Base-by-base conservation (phyloP, 495 filamentous ascomycete genomes). In the Diplogelasinospora grovesii region DNA sequence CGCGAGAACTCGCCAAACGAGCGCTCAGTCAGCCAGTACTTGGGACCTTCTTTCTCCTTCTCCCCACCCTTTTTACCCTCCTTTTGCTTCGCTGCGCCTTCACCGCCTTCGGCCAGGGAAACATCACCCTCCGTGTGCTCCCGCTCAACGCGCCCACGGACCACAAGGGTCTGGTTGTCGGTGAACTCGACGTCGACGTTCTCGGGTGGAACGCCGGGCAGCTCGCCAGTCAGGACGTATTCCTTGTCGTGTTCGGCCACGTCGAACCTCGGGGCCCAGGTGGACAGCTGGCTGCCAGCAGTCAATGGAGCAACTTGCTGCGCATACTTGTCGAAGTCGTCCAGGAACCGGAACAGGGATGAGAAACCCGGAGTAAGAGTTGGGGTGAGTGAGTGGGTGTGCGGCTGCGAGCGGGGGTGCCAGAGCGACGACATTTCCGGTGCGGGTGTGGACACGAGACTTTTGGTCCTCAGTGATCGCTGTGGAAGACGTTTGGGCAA, bases 221-320 rank as follows among this genome's bases (percentile, higher is more conserved):
- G 75, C 59, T 97, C 90, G 50, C 89, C 89, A 50, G 93, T 82
- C 3, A 97, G 79, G 41, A 83, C 71, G 60, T 90, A 97, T 42
- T 59, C 60, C 11, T 80, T 62, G 11, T 74, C 69, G 3, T 69
- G 58, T 65, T 95, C 88, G 45, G 74, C 71, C 28, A 95, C 73
- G 56, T 96, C 90, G 65, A 96, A 95, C 49, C 78, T 55, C 46
- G 59, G 56, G 5, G 37, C 26, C 41, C 57, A 51, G 28, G 39
- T 39, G 19, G 32, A 5, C 2, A 49, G 9, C 16, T 8, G n/a
- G 10, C 42, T 48, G n/a, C 39, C 41, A 15, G 30, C 37, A 13
- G 52, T 64, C 21, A 60, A 44, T 39, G 38, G 42, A 32, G 42
- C 50, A 46, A 39, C 30, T 34, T 52, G 38, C 28, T 53, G 51